phyloP scores from a whole-genome alignment of 2,329 filamentous ascomycete genomes.

The Thelonectria olida region DNA sequence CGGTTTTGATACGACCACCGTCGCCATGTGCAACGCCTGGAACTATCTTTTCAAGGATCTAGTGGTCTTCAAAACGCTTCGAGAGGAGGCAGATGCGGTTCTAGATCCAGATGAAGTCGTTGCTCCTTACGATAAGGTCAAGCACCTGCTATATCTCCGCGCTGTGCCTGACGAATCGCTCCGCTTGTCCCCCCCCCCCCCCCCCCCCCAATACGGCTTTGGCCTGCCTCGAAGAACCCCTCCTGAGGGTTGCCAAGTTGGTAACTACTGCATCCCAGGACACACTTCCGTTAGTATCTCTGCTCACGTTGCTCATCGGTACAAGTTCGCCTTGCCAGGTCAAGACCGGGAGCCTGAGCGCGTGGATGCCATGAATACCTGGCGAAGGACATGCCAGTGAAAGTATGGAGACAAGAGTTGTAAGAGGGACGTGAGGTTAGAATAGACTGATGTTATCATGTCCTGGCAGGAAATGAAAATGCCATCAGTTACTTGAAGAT shows the following conservation, averaged over 20 bases:
- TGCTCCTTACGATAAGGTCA: conserved; percentile 60
- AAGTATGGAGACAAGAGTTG: conserved; percentile 29
- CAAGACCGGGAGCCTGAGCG: conserved; percentile 29
- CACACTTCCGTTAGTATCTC: conserved; percentile 52
- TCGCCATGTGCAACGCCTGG: conserved; percentile 61
- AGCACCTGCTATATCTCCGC: conserved; percentile 60
- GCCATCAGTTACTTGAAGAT: neutral
- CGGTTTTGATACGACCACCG: conserved; percentile 58
- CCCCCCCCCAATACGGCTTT: conserved; percentile 41
- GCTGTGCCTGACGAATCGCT: conserved; percentile 61
- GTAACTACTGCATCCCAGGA: conserved; percentile 44
- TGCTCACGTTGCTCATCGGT: conserved; percentile 48
- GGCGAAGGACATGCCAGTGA: conserved; percentile 32
- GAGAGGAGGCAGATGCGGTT: conserved; percentile 56
- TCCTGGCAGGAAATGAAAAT: too few relatives aligned
- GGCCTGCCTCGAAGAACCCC: conserved; percentile 40
- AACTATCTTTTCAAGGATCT: conserved; percentile 61
- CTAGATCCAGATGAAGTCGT: conserved; percentile 54
- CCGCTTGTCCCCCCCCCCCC: conserved; percentile 42
- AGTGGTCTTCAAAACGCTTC: conserved; percentile 47
- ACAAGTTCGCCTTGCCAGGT: conserved; percentile 46
- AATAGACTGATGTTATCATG: too few relatives aligned
- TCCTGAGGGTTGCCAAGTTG: conserved; percentile 41
- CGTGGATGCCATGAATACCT: conserved; percentile 34
- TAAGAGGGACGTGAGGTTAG: neutral